These are phyloP conservation scores for Botrytis cinerea DNA, from an alignment of 2,329 filamentous ascomycete species.

Conservation along the genomic window DNA sequence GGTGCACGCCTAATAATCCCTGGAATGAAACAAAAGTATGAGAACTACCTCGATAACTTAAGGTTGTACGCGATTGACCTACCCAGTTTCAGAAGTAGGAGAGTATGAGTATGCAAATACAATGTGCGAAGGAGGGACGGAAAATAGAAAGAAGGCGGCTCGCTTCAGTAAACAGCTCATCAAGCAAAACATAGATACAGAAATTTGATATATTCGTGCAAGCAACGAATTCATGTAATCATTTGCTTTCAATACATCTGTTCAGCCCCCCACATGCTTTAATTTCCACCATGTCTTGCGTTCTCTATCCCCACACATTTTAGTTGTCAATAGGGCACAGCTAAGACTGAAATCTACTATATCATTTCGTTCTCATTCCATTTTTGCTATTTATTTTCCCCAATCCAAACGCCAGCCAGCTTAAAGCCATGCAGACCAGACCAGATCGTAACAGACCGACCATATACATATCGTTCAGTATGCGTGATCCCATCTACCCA, in stretches of 20 bases:
- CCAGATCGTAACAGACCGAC: conserved; percentile 12
- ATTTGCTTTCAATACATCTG: conserved; percentile 7
- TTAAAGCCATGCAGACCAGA: conserved; percentile 24
- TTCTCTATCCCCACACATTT: not conserved
- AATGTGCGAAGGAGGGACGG: not conserved
- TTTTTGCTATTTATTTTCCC: conserved; percentile 23
- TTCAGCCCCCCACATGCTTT: not conserved
- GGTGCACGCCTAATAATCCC: not conserved
- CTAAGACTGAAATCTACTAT: conserved; percentile 9
- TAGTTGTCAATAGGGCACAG: not conserved
- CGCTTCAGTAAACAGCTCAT: not conserved
- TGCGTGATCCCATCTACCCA: conserved; percentile 16
- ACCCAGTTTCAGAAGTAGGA: too few species aligned
- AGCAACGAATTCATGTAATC: not conserved
- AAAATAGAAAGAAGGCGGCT: too few species aligned
- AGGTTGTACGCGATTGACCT: not conserved
- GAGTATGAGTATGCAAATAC: not conserved
- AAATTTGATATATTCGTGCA: not conserved
- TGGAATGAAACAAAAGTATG: not conserved
- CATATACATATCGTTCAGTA: conserved; percentile 19
- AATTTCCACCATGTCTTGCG: not conserved
- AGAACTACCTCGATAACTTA: not conserved
- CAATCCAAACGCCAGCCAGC: conserved; percentile 24
- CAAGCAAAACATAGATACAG: not conserved
- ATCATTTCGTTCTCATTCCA: conserved; percentile 20